Conservation (phyloP, 2,329 filamentous ascomycete species). For the Colletotrichum salicis region DNA sequence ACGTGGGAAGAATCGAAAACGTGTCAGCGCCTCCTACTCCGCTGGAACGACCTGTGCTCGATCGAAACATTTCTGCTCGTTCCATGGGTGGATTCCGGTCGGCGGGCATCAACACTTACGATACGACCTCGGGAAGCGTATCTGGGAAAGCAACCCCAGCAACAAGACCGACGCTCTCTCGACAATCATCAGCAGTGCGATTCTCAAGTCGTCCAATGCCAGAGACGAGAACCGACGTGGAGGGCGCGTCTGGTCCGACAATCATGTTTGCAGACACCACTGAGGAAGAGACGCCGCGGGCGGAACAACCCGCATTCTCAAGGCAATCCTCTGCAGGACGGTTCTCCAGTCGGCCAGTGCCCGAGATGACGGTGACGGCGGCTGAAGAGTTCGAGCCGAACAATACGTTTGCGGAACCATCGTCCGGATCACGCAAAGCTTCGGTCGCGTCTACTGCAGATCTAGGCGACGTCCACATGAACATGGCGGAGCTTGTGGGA, state of each 20-base stretch:
- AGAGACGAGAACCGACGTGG: constrained; percentile 71
- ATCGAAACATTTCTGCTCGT: constrained; percentile 30
- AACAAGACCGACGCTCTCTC: constrained; percentile 60
- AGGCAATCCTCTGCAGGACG: constrained; percentile 62
- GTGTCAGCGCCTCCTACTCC: constrained; percentile 30
- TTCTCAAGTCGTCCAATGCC: constrained; percentile 81
- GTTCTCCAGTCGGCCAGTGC: constrained; percentile 72
- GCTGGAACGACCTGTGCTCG: constrained; percentile 23
- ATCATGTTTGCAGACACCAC: constrained; percentile 77
- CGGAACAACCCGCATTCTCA: constrained; percentile 51
- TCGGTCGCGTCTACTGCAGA: constrained; percentile 47
- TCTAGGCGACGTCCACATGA: constrained; percentile 50
- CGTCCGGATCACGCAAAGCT: constrained; percentile 50
- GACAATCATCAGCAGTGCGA: constrained; percentile 64
- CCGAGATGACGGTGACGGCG: constrained; percentile 68
- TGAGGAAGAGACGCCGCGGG: constrained; percentile 43
- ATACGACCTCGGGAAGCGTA: constrained; percentile 9
- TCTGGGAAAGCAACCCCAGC: constrained; percentile 38
- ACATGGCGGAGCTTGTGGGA: constrained; percentile 57
- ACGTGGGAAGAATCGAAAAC: constrained; percentile 11
- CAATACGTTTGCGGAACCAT: constrained; percentile 69
- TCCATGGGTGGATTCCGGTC: constrained; percentile 26
- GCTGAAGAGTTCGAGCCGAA: constrained; percentile 65
- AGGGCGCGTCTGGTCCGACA: constrained; percentile 73
- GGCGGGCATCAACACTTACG: constrained; percentile 27